Base-by-base conservation (phyloP, 345 rosid species). In the Trapa incisa region DNA sequence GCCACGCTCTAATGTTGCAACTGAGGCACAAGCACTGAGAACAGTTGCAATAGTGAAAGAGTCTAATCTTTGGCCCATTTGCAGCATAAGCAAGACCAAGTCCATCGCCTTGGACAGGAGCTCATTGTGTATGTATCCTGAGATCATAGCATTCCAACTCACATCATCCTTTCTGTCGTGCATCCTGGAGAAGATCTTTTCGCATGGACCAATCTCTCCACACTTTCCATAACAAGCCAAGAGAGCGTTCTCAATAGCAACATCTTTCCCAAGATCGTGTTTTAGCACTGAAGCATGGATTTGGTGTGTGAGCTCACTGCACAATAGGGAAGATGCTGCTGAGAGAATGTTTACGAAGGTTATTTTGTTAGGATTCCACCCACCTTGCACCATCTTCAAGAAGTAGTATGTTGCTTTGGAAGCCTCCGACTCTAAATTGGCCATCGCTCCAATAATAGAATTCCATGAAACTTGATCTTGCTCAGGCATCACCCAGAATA, bases 391-490 rank as follows among this genome's bases (percentile, higher is more conserved):
- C 81, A 91, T 89, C 71, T 80, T 77, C 68, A 78, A 70, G 74
- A 85, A 89, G 74, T 71, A 79, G 70, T 63, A 66, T 47, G 81
- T 80, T 35, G 96, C 83, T 73, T 81, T 84, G 47, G 70, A 76
- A 70, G 75, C 71, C 42, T 79, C 80, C 66, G 69, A 75, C 67
- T 84, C 91, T 47, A 85, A 79, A 80, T 78, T 68, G 73, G 91
- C 85, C 75, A 87, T 79, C 65, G 88, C 87, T 69, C 97, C 96
- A 68, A 92, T 81, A 66, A 88, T 67, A 52, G 98, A 78, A 73
- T 92, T 92, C 96, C 96, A 92, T 45, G 98, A 87, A 66, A 92
- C 91, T 79, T 80, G 96, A 86, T 92, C 98, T 54, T 71, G 71
- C 69, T 81, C 87, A 65, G 60, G 78, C 97, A 92, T 89, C 69